A percentile compares a stretch with the other conserved stretches of the same genome.
phyloP scores from a whole-genome alignment of 2,329 filamentous ascomycete species.

The Neonectria coccinea region DNA sequence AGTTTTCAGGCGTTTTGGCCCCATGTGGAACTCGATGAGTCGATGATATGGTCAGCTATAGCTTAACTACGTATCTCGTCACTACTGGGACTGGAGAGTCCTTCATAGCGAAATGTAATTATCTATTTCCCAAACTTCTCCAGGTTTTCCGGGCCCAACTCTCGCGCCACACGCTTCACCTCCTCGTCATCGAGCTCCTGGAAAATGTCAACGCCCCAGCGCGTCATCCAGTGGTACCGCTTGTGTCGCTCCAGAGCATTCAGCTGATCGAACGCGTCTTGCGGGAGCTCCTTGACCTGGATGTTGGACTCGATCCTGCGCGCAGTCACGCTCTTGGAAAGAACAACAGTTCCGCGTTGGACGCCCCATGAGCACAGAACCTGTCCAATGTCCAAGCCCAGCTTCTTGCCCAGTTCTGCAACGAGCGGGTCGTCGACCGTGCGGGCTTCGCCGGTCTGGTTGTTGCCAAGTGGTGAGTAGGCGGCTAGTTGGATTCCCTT shows the following conservation, averaged over 20 bases:
- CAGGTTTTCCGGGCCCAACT: conserved; percentile 51
- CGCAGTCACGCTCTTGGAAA: conserved; percentile 76
- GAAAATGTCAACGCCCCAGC: conserved; percentile 60
- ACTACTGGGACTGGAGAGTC: not conserved
- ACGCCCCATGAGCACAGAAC: conserved; percentile 69
- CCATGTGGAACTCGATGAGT: conserved; percentile 21
- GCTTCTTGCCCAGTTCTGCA: conserved; percentile 58
- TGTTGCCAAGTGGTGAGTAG: conserved; percentile 74
- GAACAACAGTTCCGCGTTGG: conserved; percentile 71
- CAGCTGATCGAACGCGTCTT: conserved; percentile 52
- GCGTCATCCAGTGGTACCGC: conserved; percentile 56
- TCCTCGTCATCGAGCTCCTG: conserved; percentile 54
- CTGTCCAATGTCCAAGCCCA: conserved; percentile 54
- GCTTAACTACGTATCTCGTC: not conserved
- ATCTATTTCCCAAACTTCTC: conserved; percentile 46
- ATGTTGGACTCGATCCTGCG: conserved; percentile 74
- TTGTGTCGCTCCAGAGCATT: conserved; percentile 56
- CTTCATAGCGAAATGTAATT: not conserved
- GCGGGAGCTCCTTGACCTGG: conserved; percentile 52
- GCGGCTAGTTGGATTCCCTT: conserved; percentile 72
- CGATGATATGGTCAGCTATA: conserved; percentile 29
- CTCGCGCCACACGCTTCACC: conserved; percentile 49
- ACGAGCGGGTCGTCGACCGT: conserved; percentile 63
- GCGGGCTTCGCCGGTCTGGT: conserved; percentile 56
- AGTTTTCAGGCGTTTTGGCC: conserved; percentile 27